Evolutionary conservation across 2,329 filamentous ascomycete species (phyloP), one percentile per base, ranked within the genome.

Genomic region (Dendryphion nanum): DNA sequence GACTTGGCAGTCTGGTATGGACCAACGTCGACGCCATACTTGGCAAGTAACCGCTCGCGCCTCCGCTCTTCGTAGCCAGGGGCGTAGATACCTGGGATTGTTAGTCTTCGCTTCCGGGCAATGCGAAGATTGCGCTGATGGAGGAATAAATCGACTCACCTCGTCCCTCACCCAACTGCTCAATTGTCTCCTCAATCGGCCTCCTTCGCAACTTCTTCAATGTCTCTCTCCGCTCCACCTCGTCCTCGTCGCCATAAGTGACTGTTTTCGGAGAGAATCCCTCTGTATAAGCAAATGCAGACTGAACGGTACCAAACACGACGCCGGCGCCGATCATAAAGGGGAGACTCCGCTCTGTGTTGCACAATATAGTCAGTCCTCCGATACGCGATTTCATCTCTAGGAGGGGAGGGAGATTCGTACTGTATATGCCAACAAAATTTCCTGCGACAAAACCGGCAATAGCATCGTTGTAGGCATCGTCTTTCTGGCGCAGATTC

Each of bases 11-110:
- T 30, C 38, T 41, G 33, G n/a, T 16, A 21, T 20, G 30, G 17
- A 16, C 29, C 37, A 23, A 95, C 82, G 50, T 95, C 89, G 59
- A 94, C 80, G 42, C 89, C 89, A 60, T 95, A 95, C 67, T 83
- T 87, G 69, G 89, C 83, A 78, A 87, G 83, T 66, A 96, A 77
- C 55, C 87, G 79, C 72, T 89, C 76, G 51, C 81, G 80, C 66
- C 90, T 82, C 67, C 90, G 78, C 74, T 95, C 87, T 54, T 87
- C 85, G 63, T 93, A 95, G 35, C 88, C 88, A 13, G 86, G 83
- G 28, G 79, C 85, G 53, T 83, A 77, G 55, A 95, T 88, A 38
- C 86, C 89, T 95, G 53, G 6, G 37, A n/a, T n/a, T n/a, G n/a
- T n/a, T n/a, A n/a, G n/a, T n/a, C n/a, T n/a, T n/a, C n/a, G n/a